Base-by-base conservation (phyloP, 2,329 filamentous ascomycete genomes). In the Verticillium klebahnii region DNA sequence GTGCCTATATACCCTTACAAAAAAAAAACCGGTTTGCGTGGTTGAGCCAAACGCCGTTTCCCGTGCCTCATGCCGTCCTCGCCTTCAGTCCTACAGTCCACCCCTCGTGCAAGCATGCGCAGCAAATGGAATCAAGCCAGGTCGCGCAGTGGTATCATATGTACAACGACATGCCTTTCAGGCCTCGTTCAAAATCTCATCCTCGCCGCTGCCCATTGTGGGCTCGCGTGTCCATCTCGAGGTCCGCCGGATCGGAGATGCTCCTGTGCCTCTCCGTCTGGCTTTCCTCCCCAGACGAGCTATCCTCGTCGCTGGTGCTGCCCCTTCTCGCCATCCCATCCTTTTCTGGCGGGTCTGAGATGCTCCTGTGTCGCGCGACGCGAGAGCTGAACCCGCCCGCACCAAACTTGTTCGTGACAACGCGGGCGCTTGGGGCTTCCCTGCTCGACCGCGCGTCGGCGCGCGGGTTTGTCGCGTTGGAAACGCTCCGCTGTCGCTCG, bases 401-500 rank as follows among this genome's bases (percentile, higher is more conserved):
- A 23, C 45, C 45, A 50, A 50, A 50, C 34, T 58, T 40, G 23
- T 56, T 31, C 14, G 54, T 56, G 23, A 32, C 8, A 6, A 34
- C 29, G 54, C 31, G 54, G 25, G 12, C 54, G 11, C 45, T 19
- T 23, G 45, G 17, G 8, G 12, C 45, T n/a, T 50, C 45, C n/a
- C 45, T 23, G 19, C 45, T 50, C 45, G 45, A 50, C 8, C 45
- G 45, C 19, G 19, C 45, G 11, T 25, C 19, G n/a, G 45, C n/a
- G 8, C 45, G 45, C 19, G 45, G 5, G 36, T 71, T 68, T n/a
- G 68, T 66, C 14, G 79, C 77, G 68, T 78, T 78, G 56, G 77
- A 80, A 54, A 83, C 75, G 67, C 81, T 88, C 63, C 85, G 76
- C 69, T 86, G 85, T 63, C 84, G 77, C 71, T 85, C 85, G 4